Conservation (phyloP, 1,284 basidiomycete genomes). For the Rhodotorula sp. region DNA sequence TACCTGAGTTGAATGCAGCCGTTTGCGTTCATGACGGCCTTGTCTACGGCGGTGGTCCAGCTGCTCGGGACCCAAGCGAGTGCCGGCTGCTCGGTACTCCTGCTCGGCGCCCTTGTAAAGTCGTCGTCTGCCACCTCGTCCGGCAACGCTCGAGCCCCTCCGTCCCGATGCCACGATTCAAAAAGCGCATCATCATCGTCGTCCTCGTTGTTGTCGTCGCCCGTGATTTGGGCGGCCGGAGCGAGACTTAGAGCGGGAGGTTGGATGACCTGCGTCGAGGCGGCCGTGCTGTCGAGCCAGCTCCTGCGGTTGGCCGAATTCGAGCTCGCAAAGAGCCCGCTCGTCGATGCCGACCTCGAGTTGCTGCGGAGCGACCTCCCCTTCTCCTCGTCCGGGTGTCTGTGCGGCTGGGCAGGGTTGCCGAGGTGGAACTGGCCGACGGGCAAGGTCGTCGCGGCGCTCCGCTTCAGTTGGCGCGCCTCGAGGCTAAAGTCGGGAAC, state of each 20-base stretch:
- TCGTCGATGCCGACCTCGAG: background rate
- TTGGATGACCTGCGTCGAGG: slow-evolving; percentile 1
- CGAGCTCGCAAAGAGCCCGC: slow-evolving; percentile 1
- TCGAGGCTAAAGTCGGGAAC: slow-evolving; percentile 13
- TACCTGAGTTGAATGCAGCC: slow-evolving; percentile 27
- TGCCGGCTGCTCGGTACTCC: background rate
- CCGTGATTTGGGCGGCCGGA: background rate
- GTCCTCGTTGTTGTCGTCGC: slow-evolving; percentile 4
- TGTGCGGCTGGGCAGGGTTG: background rate
- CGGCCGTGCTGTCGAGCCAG: background rate
- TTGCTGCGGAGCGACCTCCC: slow-evolving; percentile 15
- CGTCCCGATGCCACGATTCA: slow-evolving; percentile 2
- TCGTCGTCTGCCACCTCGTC: background rate
- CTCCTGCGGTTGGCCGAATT: background rate
- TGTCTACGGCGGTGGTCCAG: slow-evolving; percentile 16
- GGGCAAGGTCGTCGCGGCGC: background rate
- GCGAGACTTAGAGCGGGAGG: background rate
- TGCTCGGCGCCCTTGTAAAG: background rate
- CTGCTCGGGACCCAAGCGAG: background rate
- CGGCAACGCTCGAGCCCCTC: background rate
- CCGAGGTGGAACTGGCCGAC: slow-evolving; percentile 1
- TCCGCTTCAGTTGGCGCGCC: background rate
- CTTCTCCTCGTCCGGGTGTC: slow-evolving; percentile 35
- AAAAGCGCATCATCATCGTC: slow-evolving; percentile 16
- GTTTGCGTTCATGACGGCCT: slow-evolving; percentile 15